Evolutionary conservation across 192 early-diverging fungal genomes (phyloP).

Genomic region (Linnemannia elongata): DNA sequence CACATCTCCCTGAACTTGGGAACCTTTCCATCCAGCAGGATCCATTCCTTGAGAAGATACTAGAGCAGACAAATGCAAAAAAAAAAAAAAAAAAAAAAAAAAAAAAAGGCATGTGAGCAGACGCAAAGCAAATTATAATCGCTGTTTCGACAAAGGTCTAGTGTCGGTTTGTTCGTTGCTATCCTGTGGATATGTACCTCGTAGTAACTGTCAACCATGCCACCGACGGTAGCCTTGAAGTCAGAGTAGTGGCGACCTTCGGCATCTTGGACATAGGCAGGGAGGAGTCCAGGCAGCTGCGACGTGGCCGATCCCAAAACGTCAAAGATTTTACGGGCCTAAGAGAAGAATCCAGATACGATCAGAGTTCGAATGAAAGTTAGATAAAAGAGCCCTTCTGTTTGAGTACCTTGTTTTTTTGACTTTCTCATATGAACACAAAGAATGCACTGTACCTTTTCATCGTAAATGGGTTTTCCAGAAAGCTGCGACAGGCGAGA

Average conservation of each 20-base stretch:
- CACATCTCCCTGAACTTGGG: constrained; percentile 49
- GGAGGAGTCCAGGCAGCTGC: constrained; percentile 36
- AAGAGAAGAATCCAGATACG: background rate
- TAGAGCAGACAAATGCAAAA: background rate
- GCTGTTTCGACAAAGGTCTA: background rate
- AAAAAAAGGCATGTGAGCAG: background rate
- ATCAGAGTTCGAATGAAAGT: background rate
- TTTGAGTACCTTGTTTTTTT: background rate
- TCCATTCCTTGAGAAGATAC: constrained; percentile 72
- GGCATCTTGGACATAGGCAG: background rate
- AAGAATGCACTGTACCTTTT: constrained; percentile 64
- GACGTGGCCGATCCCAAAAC: constrained; percentile 24
- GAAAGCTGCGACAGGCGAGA: constrained; percentile 85
- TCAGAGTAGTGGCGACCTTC: constrained; percentile 6
- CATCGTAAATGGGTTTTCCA: constrained; percentile 75
- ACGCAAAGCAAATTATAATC: no score
- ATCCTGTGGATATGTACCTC: constrained; percentile 56
- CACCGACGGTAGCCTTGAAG: constrained; percentile 58
- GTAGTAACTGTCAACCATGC: constrained; percentile 70
- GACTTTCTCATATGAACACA: background rate
- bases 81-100: background rate
- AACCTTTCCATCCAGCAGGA: constrained; percentile 56
- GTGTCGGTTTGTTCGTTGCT: no score
- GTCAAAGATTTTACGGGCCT: constrained; percentile 39
- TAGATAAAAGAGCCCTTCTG: background rate